phyloP scores from a whole-genome alignment of 129 eudicot species.

The Saposhnikovia divaricata region DNA sequence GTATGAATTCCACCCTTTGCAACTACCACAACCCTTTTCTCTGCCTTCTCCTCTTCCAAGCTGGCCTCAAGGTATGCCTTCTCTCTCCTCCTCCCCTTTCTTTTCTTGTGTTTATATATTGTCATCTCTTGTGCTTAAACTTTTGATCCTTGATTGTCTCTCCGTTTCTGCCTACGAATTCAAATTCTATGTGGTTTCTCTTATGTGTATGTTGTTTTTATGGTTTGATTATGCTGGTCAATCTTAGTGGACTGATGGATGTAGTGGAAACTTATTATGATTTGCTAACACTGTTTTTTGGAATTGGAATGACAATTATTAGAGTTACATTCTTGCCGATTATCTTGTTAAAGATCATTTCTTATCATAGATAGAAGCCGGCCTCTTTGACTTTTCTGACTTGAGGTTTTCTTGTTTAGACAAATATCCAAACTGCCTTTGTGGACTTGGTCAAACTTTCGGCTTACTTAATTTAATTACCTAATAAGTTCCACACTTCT shows the following conservation, averaged over 20 bases:
- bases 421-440: neutral
- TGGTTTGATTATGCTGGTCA: neutral
- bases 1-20: conserved; percentile 22
- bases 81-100: neutral
- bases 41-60: conserved; percentile 76
- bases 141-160: too few relatives aligned
- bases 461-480: neutral
- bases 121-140: too few relatives aligned
- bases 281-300: neutral
- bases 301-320: neutral
- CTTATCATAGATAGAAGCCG: neutral
- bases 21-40: conserved; percentile 37
- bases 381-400: conserved; percentile 1
- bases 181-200: too few relatives aligned
- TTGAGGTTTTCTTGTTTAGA: neutral
- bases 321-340: neutral
- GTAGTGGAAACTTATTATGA: neutral
- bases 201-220: too few relatives aligned
- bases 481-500: neutral
- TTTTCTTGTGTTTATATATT: too few relatives aligned
- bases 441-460: neutral
- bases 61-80: conserved; percentile 70
- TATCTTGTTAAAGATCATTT: neutral
- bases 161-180: too few relatives aligned
- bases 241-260: neutral